These are phyloP conservation scores for Allium sativum DNA, from an alignment of 106 monocot species.

Conservation along the genomic window DNA sequence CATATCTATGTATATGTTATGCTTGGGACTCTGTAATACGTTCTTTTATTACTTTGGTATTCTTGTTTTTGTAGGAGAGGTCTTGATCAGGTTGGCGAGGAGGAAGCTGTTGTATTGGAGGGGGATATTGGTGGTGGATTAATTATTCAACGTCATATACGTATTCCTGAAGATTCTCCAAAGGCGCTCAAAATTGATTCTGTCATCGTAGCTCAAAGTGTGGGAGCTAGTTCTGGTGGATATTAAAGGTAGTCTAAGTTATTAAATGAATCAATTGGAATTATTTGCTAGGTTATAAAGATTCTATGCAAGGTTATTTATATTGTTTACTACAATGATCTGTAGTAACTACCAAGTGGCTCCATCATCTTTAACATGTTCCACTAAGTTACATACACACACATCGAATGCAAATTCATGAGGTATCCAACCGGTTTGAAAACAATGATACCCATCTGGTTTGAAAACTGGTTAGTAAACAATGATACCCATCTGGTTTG, in stretches of 20 bases:
- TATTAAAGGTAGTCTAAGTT: slow-evolving; percentile 60
- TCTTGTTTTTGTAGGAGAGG: slow-evolving; percentile 35
- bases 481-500: too few species aligned
- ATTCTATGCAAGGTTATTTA: too few species aligned
- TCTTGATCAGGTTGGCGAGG: slow-evolving; percentile 67
- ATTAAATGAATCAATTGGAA: background rate
- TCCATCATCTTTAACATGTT: too few species aligned
- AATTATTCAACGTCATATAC: slow-evolving; percentile 62
- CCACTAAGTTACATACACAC: too few species aligned
- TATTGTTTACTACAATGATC: too few species aligned
- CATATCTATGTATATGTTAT: background rate
- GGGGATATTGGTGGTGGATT: slow-evolving; percentile 96
- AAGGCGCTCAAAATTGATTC: slow-evolving; percentile 53
- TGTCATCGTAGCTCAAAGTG: slow-evolving; percentile 55
- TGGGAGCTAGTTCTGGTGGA: slow-evolving; percentile 97
- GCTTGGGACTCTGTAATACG: background rate
- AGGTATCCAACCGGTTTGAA: too few species aligned
- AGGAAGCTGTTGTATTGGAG: slow-evolving; percentile 71
- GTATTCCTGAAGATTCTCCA: slow-evolving; percentile 48
- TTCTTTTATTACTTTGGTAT: too few species aligned
- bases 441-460: too few species aligned
- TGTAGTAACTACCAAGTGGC: too few species aligned
- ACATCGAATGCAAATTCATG: too few species aligned
- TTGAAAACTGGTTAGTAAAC: too few species aligned
- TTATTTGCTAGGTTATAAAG: too few species aligned